Base-by-base conservation (phyloP, 108 stramenopile species). In the Schizochytrium sp. region DNA sequence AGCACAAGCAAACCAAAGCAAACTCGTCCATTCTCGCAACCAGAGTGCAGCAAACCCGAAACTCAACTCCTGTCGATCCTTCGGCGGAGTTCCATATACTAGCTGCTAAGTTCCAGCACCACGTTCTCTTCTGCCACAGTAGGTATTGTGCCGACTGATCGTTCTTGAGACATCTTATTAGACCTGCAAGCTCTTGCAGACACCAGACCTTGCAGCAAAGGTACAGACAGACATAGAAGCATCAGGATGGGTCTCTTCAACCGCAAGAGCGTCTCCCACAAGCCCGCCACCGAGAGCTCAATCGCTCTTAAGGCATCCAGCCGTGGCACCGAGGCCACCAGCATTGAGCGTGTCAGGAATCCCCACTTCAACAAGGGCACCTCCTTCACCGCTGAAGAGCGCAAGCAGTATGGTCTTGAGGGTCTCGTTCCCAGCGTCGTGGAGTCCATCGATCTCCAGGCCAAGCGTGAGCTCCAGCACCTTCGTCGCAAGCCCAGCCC, bases 391-490 rank as follows among this genome's bases (percentile, higher is more conserved):
- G 15, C 42, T 13, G 13, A 60, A 5, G 91, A 91, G 88, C 61
- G 90, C n/a, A 72, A 88, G 53, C 17, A 50, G 13, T 69, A 59
- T 8, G 72, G 72, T 19, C 8, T 90, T 17, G 41, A 45, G 44
- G 94, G 94, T 4, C 93, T 94, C 2, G 61, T 94, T 44, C 94
- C 94, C 64, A 56, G 88, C 17, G 94, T 91, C 7, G 90, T 76
- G 49, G 88, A 93, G 57, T 47, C 57, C 88, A 72, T 94, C 90
- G 93, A 93, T 46, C 69, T 91, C 88, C 92, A 93, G 92, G 91
- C 91, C 19, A 15, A 17, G 47, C 40, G 38, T 56, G 90, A 92
- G 44, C 88, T 93, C 89, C 55, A 90, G 90, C 91, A 92, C 56
- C 87, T 93, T 41, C 61, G 92, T 41, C 56, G 55, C 57, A 57